These are phyloP conservation scores for Colletotrichum sp. DNA, from an alignment of 2,329 filamentous ascomycete species.

Conservation along the genomic window DNA sequence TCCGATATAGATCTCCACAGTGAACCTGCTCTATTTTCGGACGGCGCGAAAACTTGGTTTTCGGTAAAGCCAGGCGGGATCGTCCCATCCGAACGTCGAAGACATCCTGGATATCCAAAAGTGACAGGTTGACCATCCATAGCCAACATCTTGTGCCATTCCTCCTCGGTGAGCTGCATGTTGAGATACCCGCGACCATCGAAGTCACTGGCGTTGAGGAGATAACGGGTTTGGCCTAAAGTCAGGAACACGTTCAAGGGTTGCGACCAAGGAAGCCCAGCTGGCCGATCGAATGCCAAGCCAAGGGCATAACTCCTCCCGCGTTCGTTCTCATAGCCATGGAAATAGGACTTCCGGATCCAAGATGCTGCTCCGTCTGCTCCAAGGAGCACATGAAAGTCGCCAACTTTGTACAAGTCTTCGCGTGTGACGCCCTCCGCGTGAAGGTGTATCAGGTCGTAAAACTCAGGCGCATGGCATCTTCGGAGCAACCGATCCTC, in stretches of 20 bases:
- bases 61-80: background rate
- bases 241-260: slow-evolving; percentile 41
- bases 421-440: slow-evolving; percentile 33
- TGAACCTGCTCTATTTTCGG: background rate
- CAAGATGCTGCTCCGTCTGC: slow-evolving; percentile 40
- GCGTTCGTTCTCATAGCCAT: slow-evolving; percentile 37
- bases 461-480: slow-evolving; percentile 34
- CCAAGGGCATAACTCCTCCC: slow-evolving; percentile 36
- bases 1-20: background rate
- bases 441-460: slow-evolving; percentile 34
- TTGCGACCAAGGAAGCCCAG: slow-evolving; percentile 39
- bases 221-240: slow-evolving; percentile 38
- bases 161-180: slow-evolving; percentile 39
- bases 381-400: slow-evolving; percentile 40
- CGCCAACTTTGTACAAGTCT: slow-evolving; percentile 32
- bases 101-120: slow-evolving; percentile 36
- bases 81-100: background rate
- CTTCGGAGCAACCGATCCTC: slow-evolving; percentile 38
- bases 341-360: slow-evolving; percentile 36
- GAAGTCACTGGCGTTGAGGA: slow-evolving; percentile 40
- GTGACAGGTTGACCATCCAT: slow-evolving; percentile 35
- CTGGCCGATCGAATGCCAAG: slow-evolving; percentile 24
- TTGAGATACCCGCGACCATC: slow-evolving; percentile 32
- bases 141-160: slow-evolving; percentile 30
- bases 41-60: background rate